Evolutionary conservation across 2,329 filamentous ascomycete species (phyloP).

Genomic region (Curvularia hawaiiensis): DNA sequence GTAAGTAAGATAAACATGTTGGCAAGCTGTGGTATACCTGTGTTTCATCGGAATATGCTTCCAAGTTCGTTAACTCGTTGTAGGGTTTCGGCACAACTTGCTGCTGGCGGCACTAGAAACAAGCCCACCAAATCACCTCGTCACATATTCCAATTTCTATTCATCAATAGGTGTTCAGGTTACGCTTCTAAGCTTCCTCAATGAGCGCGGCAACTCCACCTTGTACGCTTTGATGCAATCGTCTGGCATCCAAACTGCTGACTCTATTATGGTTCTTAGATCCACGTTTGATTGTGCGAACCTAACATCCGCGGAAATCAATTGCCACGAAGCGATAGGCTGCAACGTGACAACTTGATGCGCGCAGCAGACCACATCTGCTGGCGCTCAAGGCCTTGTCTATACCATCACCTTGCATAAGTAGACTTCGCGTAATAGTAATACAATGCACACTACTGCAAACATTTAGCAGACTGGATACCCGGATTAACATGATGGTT

Average conservation of each 20-base stretch:
- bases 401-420: background rate
- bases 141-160: background rate
- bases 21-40: no score
- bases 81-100: no score
- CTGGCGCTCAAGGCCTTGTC: background rate
- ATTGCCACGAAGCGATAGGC: background rate
- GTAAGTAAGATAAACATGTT: no score
- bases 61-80: no score
- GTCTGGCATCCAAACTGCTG: background rate
- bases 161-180: background rate
- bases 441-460: background rate
- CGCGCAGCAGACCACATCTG: background rate
- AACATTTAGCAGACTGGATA: no score
- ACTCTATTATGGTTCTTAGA: background rate
- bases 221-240: background rate
- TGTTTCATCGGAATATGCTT: no score
- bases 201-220: background rate
- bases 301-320: background rate
- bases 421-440: background rate
- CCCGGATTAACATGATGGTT: no score
- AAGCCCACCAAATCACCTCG: background rate
- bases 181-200: no score
- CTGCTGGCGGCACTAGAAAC: background rate
- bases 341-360: background rate
- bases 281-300: background rate